Evolutionary conservation across 169 alveolate species (phyloP).

Genomic region (Eimeria falciformis): DNA sequence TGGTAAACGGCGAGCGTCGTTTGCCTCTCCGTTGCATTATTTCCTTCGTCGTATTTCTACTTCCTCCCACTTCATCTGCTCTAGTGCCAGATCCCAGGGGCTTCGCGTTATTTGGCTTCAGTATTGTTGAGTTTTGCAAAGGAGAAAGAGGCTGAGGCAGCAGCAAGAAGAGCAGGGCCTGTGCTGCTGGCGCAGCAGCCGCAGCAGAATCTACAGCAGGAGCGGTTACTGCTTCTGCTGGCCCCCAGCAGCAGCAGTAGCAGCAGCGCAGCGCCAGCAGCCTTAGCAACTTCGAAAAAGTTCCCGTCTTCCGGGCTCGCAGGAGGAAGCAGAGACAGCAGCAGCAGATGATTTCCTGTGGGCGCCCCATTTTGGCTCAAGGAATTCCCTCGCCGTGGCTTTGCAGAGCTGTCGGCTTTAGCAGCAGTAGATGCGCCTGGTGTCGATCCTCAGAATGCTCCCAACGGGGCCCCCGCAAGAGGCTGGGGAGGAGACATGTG

Average conservation of each 20-base stretch:
- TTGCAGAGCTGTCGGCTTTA: conserved; percentile 8
- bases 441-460: background rate
- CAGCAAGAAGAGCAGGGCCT: background rate
- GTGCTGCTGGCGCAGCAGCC: background rate
- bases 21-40: too few relatives aligned
- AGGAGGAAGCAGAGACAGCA: conserved; percentile 26
- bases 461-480: background rate
- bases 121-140: conserved; percentile 36
- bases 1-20: too few relatives aligned
- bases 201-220: background rate
- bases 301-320: background rate
- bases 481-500: background rate
- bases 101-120: too few relatives aligned
- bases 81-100: too few relatives aligned
- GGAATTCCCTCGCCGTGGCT: background rate
- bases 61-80: too few relatives aligned
- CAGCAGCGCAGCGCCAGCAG: conserved; percentile 39
- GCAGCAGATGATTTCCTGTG: background rate
- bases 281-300: background rate
- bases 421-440: conserved; percentile 39
- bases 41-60: too few relatives aligned
- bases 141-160: background rate
- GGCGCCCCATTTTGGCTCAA: conserved; percentile 4
- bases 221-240: conserved; percentile 15
- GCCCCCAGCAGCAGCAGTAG: conserved; percentile 58